These are phyloP conservation scores for Flaveria trinervia DNA, from an alignment of 129 eudicot species.

Conservation along the genomic window DNA sequence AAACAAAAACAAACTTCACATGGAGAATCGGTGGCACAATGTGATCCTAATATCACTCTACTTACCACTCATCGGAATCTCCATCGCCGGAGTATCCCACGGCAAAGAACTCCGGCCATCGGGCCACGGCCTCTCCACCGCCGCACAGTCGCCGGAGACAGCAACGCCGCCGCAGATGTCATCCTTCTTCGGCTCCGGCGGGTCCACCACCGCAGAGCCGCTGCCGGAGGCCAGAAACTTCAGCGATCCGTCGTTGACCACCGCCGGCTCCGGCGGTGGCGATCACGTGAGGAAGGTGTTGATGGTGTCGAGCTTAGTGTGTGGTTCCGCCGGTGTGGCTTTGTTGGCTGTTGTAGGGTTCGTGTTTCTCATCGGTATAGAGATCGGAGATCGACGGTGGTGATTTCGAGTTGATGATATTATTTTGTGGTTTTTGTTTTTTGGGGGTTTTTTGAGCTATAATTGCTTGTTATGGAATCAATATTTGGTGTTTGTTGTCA, in stretches of 20 bases:
- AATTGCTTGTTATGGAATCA: no score
- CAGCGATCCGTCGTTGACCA: constrained; percentile 49
- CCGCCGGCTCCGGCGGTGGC: constrained; percentile 35
- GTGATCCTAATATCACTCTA: constrained; percentile 14
- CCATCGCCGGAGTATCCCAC: background rate
- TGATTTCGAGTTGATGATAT: constrained; percentile 20
- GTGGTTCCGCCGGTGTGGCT: constrained; percentile 61
- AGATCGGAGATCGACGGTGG: constrained; percentile 21
- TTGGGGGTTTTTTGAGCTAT: no score
- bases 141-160: constrained; percentile 29
- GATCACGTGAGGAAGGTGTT: constrained; percentile 50
- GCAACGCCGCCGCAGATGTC: constrained; percentile 48
- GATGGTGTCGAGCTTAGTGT: constrained; percentile 61
- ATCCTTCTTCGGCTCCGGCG: constrained; percentile 52
- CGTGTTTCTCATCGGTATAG: constrained; percentile 28
- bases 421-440: background rate
- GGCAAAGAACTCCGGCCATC: constrained; percentile 77
- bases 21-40: constrained; percentile 19
- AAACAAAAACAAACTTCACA: constrained; percentile 4
- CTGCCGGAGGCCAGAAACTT: constrained; percentile 62
- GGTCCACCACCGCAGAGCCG: constrained; percentile 33
- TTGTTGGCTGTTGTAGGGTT: constrained; percentile 53
- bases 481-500: no score
- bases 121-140: constrained; percentile 64
- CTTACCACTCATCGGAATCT: constrained; percentile 21